These are phyloP conservation scores for Hygrophorus pudorinus DNA, from an alignment of 768 basidiomycete genomes.

Conservation along the genomic window DNA sequence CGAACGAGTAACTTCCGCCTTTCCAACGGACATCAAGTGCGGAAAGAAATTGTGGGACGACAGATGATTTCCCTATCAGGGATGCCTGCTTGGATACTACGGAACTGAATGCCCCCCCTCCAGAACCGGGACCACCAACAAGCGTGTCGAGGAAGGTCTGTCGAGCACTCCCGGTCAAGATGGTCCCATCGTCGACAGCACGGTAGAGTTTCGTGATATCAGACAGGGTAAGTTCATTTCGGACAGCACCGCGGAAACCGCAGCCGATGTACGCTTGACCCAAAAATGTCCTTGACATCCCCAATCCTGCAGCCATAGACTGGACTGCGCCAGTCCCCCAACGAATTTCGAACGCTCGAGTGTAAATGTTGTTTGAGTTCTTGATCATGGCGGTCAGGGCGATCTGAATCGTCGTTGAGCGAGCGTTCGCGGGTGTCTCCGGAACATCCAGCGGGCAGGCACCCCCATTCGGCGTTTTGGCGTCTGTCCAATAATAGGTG, in stretches of 20 bases:
- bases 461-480: not conserved
- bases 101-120: not conserved
- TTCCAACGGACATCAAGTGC: constrained; percentile 4
- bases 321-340: constrained; percentile 4
- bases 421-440: not conserved
- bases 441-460: not conserved
- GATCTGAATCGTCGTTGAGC: not conserved
- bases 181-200: not conserved
- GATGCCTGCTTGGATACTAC: not conserved
- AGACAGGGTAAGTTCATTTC: not conserved
- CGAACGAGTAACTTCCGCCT: not conserved
- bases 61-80: not conserved
- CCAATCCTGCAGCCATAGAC: not conserved
- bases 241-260: constrained; percentile 1
- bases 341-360: not conserved
- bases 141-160: constrained; percentile 2
- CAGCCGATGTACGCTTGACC: constrained; percentile 1
- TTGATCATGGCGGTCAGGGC: constrained; percentile 1
- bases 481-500: not conserved
- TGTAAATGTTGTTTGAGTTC: constrained; percentile 2
- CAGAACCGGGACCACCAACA: not conserved
- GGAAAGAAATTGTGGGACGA: not conserved
- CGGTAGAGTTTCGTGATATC: constrained; percentile 1
- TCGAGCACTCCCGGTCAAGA: not conserved
- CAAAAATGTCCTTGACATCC: constrained; percentile 2